These are phyloP conservation scores for Lactarius sanguifluus DNA, from an alignment of 768 basidiomycete species.

Conservation along the genomic window DNA sequence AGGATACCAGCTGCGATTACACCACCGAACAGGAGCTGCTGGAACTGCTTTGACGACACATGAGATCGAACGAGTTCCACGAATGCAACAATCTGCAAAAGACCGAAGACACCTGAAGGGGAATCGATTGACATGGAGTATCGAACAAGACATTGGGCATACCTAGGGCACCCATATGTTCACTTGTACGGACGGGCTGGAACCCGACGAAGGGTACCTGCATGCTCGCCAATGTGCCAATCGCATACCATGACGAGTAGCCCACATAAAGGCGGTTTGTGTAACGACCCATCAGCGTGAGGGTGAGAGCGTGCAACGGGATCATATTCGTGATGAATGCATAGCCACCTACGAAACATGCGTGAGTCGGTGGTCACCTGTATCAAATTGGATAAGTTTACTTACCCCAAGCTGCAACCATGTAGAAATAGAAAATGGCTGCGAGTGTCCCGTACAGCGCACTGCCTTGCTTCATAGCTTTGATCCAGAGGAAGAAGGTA, in stretches of 20 bases:
- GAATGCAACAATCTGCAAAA: constrained; percentile 95
- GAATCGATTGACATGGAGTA: constrained; percentile 22
- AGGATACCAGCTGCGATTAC: constrained; percentile 70
- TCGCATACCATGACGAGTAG: constrained; percentile 97
- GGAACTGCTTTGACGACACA: constrained; percentile 91
- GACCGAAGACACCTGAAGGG: constrained; percentile 81
- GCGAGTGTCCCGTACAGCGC: constrained; percentile 88
- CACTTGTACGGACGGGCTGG: constrained; percentile 95
- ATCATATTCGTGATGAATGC: constrained; percentile 99
- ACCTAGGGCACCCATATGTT: constrained; percentile 99
- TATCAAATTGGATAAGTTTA: constrained; percentile 12
- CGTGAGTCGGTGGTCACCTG: not conserved
- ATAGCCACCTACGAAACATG: constrained; percentile 69
- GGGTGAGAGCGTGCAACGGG: constrained; percentile 90
- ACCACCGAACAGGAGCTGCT: constrained; percentile 66
- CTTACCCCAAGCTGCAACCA: constrained; percentile 99
- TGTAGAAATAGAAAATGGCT: constrained; percentile 98
- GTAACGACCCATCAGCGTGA: constrained; percentile 95
- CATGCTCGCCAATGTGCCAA: constrained; percentile 97
- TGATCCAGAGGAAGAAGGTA: constrained; percentile 97
- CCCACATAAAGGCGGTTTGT: constrained; percentile 89
- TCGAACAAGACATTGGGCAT: constrained; percentile 30
- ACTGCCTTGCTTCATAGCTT: constrained; percentile 90
- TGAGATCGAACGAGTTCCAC: constrained; percentile 86
- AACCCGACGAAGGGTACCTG: constrained; percentile 99